These are phyloP conservation scores for Lecanosticta acicola DNA, from an alignment of 2,329 filamentous ascomycete genomes.

Conservation along the genomic window DNA sequence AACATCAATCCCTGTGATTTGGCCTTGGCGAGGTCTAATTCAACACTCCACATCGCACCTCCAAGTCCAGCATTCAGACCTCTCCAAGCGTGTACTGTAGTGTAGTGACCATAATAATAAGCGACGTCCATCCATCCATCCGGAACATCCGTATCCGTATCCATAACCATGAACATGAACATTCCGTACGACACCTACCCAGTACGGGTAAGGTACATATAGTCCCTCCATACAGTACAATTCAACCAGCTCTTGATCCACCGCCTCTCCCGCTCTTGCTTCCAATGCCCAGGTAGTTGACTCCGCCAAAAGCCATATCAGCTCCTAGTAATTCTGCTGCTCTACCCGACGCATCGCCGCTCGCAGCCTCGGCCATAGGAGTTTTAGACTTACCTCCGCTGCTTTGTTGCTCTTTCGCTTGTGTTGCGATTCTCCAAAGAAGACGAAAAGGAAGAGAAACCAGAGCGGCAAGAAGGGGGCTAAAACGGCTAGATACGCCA, in stretches of 20 bases:
- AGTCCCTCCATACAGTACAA: not conserved
- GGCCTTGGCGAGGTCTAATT: not conserved
- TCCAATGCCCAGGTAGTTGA: not conserved
- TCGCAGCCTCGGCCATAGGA: not conserved
- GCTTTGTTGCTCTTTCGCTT: not conserved
- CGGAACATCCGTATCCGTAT: no score
- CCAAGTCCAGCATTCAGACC: no score
- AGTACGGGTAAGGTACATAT: no score
- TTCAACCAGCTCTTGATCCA: not conserved
- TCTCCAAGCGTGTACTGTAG: no score
- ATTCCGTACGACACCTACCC: not conserved
- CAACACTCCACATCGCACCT: no score
- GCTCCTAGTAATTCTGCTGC: not conserved
- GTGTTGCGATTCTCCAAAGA: not conserved
- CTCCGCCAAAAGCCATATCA: not conserved
- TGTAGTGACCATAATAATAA: no score
- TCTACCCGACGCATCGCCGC: not conserved
- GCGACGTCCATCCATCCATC: no score
- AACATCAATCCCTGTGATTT: not conserved
- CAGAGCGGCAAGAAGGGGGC: not conserved
- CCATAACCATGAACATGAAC: not conserved
- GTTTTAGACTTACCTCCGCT: not conserved
- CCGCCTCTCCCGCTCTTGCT: not conserved
- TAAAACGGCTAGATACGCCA: not conserved
- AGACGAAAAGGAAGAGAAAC: no score